Evolutionary conservation across 768 basidiomycete genomes (phyloP).

Genomic region (Kwoniella europaea): DNA sequence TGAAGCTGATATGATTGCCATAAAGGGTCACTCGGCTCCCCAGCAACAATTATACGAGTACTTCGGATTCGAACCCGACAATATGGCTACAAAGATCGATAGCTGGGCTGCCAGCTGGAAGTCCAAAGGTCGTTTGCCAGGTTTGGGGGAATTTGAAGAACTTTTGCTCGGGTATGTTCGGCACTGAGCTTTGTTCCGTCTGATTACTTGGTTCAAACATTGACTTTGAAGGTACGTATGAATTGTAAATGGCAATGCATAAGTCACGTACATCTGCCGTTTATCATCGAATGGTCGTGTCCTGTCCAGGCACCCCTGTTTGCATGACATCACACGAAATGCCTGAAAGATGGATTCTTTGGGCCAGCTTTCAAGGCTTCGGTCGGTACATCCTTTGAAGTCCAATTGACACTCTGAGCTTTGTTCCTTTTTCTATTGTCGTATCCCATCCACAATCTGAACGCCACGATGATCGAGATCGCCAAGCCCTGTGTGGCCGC

Average conservation of each 20-base stretch:
- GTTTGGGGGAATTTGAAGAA: conserved; percentile 56
- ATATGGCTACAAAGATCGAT: conserved; percentile 45
- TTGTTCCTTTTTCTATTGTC: conserved; percentile 63
- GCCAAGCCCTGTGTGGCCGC: conserved; percentile 26
- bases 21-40: conserved; percentile 50
- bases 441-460: conserved; percentile 59
- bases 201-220: background rate
- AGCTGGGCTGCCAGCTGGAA: conserved; percentile 30
- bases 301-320: background rate
- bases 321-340: background rate
- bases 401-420: conserved; percentile 41
- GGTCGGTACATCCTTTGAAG: conserved; percentile 62
- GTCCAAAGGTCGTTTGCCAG: conserved; percentile 28
- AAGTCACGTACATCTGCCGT: background rate
- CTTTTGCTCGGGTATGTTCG: conserved; percentile 29
- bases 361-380: conserved; percentile 62
- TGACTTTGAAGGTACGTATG: background rate
- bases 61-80: conserved; percentile 53
- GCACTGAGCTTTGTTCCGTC: background rate
- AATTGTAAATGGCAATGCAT: background rate
- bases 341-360: background rate
- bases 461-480: conserved; percentile 15
- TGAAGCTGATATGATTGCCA: background rate
- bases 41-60: conserved; percentile 49
- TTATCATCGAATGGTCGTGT: background rate